A percentile compares a stretch with the other conserved stretches of the same genome.
phyloP scores from a whole-genome alignment of 1,139 yeast genomes.

The Tardiomyces depauwii region DNA sequence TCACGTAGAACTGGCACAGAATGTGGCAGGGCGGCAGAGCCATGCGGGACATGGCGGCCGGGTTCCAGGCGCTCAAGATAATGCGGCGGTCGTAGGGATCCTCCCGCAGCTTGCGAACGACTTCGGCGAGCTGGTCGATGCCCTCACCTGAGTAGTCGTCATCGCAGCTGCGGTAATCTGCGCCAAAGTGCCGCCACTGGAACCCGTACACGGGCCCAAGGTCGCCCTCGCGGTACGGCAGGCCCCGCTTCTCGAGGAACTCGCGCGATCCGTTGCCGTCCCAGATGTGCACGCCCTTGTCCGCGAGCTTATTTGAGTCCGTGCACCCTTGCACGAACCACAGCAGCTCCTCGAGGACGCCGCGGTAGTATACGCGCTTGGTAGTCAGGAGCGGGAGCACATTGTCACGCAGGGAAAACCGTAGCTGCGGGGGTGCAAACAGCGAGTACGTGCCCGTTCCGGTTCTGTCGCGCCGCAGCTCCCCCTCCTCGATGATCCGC shows the following conservation, averaged over 20 bases:
- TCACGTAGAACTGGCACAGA: conserved; percentile 88
- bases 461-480: conserved; percentile 86
- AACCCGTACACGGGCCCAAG: conserved; percentile 97
- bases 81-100: conserved; percentile 93
- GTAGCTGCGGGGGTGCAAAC: conserved; percentile 92
- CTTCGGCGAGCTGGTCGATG: conserved; percentile 74
- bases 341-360: conserved; percentile 74
- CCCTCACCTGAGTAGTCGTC: conserved; percentile 83
- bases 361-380: conserved; percentile 82
- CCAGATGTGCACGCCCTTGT: conserved; percentile 90
- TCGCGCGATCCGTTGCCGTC: conserved; percentile 98
- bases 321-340: conserved; percentile 94
- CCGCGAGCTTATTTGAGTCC: conserved; percentile 67
- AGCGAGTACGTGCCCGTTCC: conserved; percentile 90
- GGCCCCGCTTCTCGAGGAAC: conserved; percentile 73
- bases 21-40: conserved; percentile 99
- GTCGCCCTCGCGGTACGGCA: conserved; percentile 78
- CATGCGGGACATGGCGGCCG: conserved; percentile 87
- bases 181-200: conserved; percentile 99
- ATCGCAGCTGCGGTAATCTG: conserved; percentile 75
- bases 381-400: conserved; percentile 84
- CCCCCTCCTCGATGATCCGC: conserved; percentile 72
- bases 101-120: conserved; percentile 66
- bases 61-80: conserved; percentile 96
- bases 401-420: conserved; percentile 66